Percentiles rank a stretch among this genome's conserved stretches.
These are phyloP conservation scores for Tolypocladium capitatum DNA, from an alignment of 2,329 filamentous ascomycete genomes.

Conservation along the genomic window DNA sequence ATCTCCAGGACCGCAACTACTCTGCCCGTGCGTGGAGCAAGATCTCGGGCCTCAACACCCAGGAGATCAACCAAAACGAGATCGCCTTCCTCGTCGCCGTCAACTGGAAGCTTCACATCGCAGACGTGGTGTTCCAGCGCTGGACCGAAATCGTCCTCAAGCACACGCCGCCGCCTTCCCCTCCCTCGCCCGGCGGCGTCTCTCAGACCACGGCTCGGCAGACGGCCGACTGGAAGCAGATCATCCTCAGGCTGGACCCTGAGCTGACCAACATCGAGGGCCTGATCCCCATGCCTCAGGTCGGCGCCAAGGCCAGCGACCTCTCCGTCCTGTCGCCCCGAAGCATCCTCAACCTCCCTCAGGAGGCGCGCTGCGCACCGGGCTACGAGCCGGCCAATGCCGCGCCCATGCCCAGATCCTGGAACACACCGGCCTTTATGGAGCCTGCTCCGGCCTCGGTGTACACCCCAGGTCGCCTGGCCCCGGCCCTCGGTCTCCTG, in stretches of 20 bases:
- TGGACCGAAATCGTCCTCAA: slow-evolving; percentile 90
- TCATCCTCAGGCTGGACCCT: slow-evolving; percentile 43
- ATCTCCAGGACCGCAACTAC: slow-evolving; percentile 94
- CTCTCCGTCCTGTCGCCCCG: slow-evolving; percentile 25
- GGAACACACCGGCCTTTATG: slow-evolving; percentile 27
- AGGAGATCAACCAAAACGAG: slow-evolving; percentile 95
- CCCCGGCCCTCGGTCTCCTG: slow-evolving; percentile 40
- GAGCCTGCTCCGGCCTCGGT: slow-evolving; percentile 30
- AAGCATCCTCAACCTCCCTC: slow-evolving; percentile 30
- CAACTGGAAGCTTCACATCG: slow-evolving; percentile 89
- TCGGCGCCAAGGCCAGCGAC: slow-evolving; percentile 17
- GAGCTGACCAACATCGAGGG: slow-evolving; percentile 45
- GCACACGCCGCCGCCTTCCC: slow-evolving; percentile 60
- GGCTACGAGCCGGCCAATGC: slow-evolving; percentile 24
- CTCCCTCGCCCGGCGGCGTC: slow-evolving; percentile 37
- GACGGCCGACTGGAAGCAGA: slow-evolving; percentile 42
- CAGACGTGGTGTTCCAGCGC: slow-evolving; percentile 73
- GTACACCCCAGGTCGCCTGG: slow-evolving; percentile 32
- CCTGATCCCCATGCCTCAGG: slow-evolving; percentile 25
- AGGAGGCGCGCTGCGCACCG: slow-evolving; percentile 20
- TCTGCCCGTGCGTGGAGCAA: slow-evolving; percentile 97
- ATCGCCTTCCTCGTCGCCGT: slow-evolving; percentile 81
- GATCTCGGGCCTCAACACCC: slow-evolving; percentile 87
- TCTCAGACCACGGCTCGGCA: slow-evolving; percentile 31
- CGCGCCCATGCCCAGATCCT: slow-evolving; percentile 27